phyloP scores from a whole-genome alignment of 2,329 filamentous ascomycete species.

The Ascochyta koolunga region DNA sequence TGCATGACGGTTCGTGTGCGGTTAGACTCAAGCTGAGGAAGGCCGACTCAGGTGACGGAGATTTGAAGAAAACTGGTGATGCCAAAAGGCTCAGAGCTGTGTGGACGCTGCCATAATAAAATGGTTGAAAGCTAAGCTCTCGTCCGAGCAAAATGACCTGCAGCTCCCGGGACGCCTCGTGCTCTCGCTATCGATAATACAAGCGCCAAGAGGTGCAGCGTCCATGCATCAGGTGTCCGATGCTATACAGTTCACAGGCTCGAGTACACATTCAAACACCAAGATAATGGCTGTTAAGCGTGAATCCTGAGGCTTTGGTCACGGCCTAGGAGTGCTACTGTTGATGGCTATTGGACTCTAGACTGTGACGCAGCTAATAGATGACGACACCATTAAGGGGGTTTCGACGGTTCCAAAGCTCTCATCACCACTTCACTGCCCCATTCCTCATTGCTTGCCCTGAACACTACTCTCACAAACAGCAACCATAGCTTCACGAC shows the following conservation, averaged over 20 bases:
- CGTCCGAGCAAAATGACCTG: conserved; percentile 2
- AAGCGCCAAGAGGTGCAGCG: conserved; percentile 1
- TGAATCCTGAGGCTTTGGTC: too few species aligned
- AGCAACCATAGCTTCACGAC: conserved; percentile 50
- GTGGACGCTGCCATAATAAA: background rate
- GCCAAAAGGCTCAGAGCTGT: background rate
- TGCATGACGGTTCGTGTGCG: conserved; percentile 1
- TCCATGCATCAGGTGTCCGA: background rate
- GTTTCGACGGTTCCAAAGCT: conserved; percentile 6
- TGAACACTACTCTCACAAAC: conserved; percentile 5
- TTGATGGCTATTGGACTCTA: conserved; percentile 1
- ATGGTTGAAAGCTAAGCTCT: background rate
- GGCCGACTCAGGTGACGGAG: background rate
- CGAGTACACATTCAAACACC: background rate
- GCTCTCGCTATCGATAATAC: conserved; percentile 2
- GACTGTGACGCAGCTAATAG: conserved; percentile 14
- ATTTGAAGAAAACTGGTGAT: background rate
- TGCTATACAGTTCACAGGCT: background rate
- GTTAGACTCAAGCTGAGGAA: background rate
- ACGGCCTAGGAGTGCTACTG: background rate
- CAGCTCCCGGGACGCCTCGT: background rate
- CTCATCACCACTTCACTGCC: conserved; percentile 1
- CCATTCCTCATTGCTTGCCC: background rate
- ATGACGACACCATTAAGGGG: conserved; percentile 17
- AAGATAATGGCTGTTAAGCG: background rate